A percentile compares a stretch with the other conserved stretches of the same genome.
Evolutionary conservation across 768 basidiomycete species (phyloP).

Genomic region (Gyrodon lividus): DNA sequence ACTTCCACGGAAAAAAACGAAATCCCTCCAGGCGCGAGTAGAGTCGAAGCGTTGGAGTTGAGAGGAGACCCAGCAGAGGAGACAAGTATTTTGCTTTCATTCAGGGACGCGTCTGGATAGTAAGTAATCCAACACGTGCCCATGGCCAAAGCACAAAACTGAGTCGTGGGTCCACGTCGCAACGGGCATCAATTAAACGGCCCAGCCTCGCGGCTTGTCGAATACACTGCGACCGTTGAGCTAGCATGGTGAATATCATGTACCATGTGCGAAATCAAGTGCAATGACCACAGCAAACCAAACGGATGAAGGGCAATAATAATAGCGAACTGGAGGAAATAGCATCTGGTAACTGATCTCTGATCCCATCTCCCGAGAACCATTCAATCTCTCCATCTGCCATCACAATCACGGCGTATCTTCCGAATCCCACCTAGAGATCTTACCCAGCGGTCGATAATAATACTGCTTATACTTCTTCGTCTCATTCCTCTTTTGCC

Average conservation of each 20-base stretch:
- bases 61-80: background rate
- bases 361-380: background rate
- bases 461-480: slow-evolving; percentile 88
- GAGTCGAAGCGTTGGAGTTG: background rate
- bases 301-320: background rate
- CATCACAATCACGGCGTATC: slow-evolving; percentile 40
- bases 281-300: background rate
- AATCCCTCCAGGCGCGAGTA: slow-evolving; percentile 1
- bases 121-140: no score
- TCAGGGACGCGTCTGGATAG: no score
- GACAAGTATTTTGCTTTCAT: background rate
- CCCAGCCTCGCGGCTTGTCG: no score
- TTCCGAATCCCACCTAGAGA: slow-evolving; percentile 72
- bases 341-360: background rate
- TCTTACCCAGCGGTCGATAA: slow-evolving; percentile 70
- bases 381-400: background rate
- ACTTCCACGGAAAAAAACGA: slow-evolving; percentile 7
- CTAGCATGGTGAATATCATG: no score
- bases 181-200: no score
- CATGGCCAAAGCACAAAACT: no score
- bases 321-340: background rate
- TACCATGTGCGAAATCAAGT: no score
- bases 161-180: no score
- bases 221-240: no score
- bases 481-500: slow-evolving; percentile 72